These are phyloP conservation scores for Pythium grandisporangium DNA, from an alignment of 352 stramenopile species.

Conservation along the genomic window DNA sequence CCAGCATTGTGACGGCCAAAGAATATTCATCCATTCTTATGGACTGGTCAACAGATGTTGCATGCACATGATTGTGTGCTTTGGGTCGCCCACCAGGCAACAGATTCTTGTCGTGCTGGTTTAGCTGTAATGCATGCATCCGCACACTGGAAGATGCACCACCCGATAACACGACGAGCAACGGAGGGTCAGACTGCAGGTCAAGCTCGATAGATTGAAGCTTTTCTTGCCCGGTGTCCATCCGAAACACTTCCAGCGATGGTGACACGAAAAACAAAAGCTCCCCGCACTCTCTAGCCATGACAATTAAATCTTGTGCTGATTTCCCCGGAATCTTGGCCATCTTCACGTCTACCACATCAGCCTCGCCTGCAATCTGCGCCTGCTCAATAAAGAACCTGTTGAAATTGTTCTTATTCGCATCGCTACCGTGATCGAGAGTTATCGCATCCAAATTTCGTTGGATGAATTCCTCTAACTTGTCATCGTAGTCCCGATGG, in stretches of 20 bases:
- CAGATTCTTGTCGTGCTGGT: not conserved
- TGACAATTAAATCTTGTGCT: conserved; percentile 22
- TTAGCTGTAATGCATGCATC: not conserved
- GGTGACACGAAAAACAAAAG: conserved; percentile 27
- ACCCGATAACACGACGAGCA: conserved; percentile 6
- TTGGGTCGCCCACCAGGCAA: no score
- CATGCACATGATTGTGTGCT: no score
- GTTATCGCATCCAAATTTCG: no score
- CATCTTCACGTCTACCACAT: conserved; percentile 34
- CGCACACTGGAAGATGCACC: not conserved
- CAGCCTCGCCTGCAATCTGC: not conserved
- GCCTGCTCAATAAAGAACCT: conserved; percentile 31
- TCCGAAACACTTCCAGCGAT: conserved; percentile 9
- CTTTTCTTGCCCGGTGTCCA: conserved; percentile 13
- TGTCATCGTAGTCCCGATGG: no score
- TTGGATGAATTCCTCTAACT: not conserved
- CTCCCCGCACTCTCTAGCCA: conserved; percentile 14
- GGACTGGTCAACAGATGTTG: no score
- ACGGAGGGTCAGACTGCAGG: conserved; percentile 4
- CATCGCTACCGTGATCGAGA: no score
- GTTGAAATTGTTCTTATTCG: conserved; percentile 18
- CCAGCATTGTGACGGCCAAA: not conserved
- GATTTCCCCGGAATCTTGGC: conserved; percentile 15
- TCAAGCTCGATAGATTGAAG: conserved; percentile 13
- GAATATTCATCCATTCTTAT: conserved; percentile 4